Base-by-base conservation (phyloP, 768 basidiomycete species). In the Tricholomella constricta region DNA sequence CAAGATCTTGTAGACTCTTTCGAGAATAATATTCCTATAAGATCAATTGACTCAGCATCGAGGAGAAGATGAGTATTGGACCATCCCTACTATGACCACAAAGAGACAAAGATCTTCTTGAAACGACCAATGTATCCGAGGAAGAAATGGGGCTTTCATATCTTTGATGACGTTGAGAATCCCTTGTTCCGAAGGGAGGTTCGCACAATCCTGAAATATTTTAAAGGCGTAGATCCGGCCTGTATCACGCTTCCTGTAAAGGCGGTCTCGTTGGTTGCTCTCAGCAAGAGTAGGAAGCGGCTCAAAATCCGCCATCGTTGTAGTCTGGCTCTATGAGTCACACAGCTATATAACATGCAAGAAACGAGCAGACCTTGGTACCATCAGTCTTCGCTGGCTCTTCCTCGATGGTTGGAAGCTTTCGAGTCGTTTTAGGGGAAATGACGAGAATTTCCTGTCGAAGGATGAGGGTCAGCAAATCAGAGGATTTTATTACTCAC, bases 391-490 rank as follows among this genome's bases (percentile, higher is more conserved):
- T 67, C 29, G 48, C 41, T 17, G 35, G 12, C n/a, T 67, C 69
- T 59, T 72, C 71, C 10, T 60, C 62, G 35, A 73, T 73, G n/a
- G 68, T 68, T 3, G 71, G 55, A 7, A 73, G 54, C 10, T 60
- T 62, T 11, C 57, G 55, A 40, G 63, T 65, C 15, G 62, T 55
- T 56, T 77, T 79, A 3, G 71, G 70, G 1, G 75, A 74, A 55
- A 82, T 71, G 12, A 80, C 64, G 55, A 81, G 60, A 8, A 81
- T 73, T 62, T 81, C 81, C 81, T 82, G 44, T 2, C 27, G 26
- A 25, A 23, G 22, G 15, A n/a, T n/a, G 7, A 38, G 19, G 45
- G 29, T 20, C 20, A 14, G 6, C 9, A 37, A 26, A 51, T 32
- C 8, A 32, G 8, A 25, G 25, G n/a, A 50, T 25, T 46, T 41